Evolutionary conservation across 106 monocot genomes (phyloP).

Genomic region (Platanthera zijinensis): DNA sequence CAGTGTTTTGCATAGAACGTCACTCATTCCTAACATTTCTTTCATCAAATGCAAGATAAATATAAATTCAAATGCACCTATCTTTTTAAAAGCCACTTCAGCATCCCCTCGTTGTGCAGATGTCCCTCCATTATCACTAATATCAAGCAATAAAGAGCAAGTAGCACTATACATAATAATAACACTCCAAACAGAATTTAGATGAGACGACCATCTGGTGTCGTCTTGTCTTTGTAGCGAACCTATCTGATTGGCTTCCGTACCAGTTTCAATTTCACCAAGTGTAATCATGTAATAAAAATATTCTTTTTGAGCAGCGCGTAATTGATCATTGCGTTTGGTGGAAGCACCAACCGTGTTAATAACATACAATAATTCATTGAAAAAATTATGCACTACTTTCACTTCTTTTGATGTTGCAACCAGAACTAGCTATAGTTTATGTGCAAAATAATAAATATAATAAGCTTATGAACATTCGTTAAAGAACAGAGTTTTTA

Average conservation of each 20-base stretch:
- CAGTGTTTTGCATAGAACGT: too few relatives aligned
- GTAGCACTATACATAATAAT: slow-evolving; percentile 14
- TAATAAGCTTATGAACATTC: slow-evolving; percentile 17
- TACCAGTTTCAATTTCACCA: slow-evolving; percentile 7
- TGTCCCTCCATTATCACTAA: too few relatives aligned
- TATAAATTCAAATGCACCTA: too few relatives aligned
- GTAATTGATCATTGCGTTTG: slow-evolving; percentile 19
- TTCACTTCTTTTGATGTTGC: slow-evolving; percentile 5
- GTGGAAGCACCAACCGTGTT: slow-evolving; percentile 14
- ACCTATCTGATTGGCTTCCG: slow-evolving; percentile 9
- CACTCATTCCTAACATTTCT: too few relatives aligned
- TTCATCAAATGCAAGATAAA: too few relatives aligned
- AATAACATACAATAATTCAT: background rate
- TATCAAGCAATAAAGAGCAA: background rate
- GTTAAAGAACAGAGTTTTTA: slow-evolving; percentile 12
- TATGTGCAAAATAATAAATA: slow-evolving; percentile 16
- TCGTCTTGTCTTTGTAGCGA: slow-evolving; percentile 9
- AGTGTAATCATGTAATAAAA: background rate
- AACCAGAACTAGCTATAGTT: slow-evolving; percentile 14
- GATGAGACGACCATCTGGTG: slow-evolving; percentile 16
- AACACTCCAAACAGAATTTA: slow-evolving; percentile 9
- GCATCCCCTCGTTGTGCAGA: too few relatives aligned
- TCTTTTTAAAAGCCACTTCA: too few relatives aligned
- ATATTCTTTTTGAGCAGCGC: background rate
- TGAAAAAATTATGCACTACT: slow-evolving; percentile 8